These are phyloP conservation scores for Ensete ventricosum DNA, from an alignment of 176 grass and related monocot genomes.

Conservation along the genomic window DNA sequence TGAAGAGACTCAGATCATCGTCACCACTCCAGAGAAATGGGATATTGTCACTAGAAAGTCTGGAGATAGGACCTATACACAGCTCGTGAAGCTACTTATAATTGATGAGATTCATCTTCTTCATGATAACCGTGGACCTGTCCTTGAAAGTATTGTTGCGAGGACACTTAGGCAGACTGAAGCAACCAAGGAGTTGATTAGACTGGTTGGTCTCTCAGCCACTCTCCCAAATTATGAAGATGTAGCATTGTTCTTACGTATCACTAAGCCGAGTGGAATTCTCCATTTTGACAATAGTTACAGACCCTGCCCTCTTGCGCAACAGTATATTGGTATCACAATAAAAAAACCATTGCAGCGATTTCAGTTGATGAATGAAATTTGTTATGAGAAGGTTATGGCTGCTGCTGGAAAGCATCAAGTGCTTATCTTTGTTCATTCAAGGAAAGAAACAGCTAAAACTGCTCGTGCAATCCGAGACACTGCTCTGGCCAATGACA, in stretches of 20 bases:
- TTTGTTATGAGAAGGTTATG: slow-evolving; percentile 90
- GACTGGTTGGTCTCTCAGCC: slow-evolving; percentile 78
- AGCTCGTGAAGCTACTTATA: slow-evolving; percentile 87
- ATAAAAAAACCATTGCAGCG: slow-evolving; percentile 90
- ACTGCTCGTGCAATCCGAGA: slow-evolving; percentile 87
- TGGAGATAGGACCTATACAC: slow-evolving; percentile 92
- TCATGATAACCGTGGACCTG: slow-evolving; percentile 91
- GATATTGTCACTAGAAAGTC: slow-evolving; percentile 96
- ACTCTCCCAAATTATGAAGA: slow-evolving; percentile 90
- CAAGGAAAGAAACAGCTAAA: slow-evolving; percentile 88
- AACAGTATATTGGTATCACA: slow-evolving; percentile 93
- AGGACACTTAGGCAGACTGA: slow-evolving; percentile 94
- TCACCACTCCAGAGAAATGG: slow-evolving; percentile 98
- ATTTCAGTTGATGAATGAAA: slow-evolving; percentile 97
- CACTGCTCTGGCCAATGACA: slow-evolving; percentile 72
- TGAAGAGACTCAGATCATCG: slow-evolving; percentile 96
- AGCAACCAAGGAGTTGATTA: slow-evolving; percentile 74
- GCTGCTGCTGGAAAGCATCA: slow-evolving; percentile 88
- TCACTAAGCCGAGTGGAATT: slow-evolving; percentile 40
- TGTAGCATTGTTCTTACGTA: slow-evolving; percentile 72
- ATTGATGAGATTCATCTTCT: slow-evolving; percentile 95
- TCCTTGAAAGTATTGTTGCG: slow-evolving; percentile 94
- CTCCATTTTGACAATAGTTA: slow-evolving; percentile 98
- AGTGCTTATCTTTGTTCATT: slow-evolving; percentile 98
- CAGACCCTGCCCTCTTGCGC: slow-evolving; percentile 83